A percentile compares a stretch with the other conserved stretches of the same genome.
Evolutionary conservation across 2,329 filamentous ascomycete species (phyloP).

Genomic region (Ceratocystis papillata): DNA sequence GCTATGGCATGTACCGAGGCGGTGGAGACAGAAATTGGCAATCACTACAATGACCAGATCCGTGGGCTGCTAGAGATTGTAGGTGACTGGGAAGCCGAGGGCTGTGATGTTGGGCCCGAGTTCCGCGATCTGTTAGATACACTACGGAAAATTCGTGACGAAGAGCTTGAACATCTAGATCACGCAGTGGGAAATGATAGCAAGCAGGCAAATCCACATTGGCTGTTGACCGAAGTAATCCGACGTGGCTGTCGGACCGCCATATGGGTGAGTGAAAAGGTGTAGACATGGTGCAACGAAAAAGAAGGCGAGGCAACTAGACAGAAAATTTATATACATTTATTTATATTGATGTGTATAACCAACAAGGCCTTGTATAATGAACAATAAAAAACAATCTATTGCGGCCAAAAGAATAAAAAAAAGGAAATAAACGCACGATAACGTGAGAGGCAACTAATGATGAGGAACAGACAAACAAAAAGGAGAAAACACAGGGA

Average conservation of each 20-base stretch:
- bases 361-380: not conserved
- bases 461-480: no score
- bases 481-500: not conserved
- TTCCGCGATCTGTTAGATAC: slow-evolving; percentile 60
- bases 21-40: slow-evolving; percentile 94
- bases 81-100: slow-evolving; percentile 59
- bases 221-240: slow-evolving; percentile 77
- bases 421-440: not conserved
- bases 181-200: slow-evolving; percentile 90
- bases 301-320: not conserved
- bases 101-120: slow-evolving; percentile 72
- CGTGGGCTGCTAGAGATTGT: slow-evolving; percentile 71
- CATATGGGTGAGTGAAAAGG: slow-evolving; percentile 78
- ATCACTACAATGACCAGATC: slow-evolving; percentile 91
- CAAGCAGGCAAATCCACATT: slow-evolving; percentile 80
- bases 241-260: slow-evolving; percentile 81
- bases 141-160: slow-evolving; percentile 76
- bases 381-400: slow-evolving; percentile 8
- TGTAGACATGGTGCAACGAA: slow-evolving; percentile 35
- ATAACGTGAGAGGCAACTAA: not conserved
- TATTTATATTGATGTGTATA: slow-evolving; percentile 20
- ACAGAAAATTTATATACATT: not conserved
- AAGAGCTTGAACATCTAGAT: slow-evolving; percentile 93
- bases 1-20: slow-evolving; percentile 99
- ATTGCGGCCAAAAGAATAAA: not conserved